Evolutionary conservation across 352 stramenopile species (phyloP).

Genomic region (Phytopythium sindhum): DNA sequence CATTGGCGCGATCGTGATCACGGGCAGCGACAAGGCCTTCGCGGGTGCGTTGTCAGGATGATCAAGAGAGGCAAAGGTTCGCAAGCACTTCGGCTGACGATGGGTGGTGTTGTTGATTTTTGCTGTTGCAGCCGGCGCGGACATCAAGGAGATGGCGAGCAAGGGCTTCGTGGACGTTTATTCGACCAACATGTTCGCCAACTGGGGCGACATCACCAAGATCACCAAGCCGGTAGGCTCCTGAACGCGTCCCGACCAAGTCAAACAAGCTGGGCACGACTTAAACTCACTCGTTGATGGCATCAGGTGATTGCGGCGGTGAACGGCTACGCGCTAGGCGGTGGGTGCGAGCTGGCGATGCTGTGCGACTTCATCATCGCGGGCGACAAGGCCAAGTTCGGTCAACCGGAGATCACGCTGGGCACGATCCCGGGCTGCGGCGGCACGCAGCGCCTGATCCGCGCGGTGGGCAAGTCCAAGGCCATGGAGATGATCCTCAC

Average conservation of each 20-base stretch:
- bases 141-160: conserved; percentile 97
- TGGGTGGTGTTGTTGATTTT: background rate
- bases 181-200: conserved; percentile 95
- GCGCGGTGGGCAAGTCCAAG: conserved; percentile 97
- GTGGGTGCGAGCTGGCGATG: conserved; percentile 98
- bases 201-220: conserved; percentile 96
- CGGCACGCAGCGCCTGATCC: conserved; percentile 96
- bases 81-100: background rate
- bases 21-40: conserved; percentile 96
- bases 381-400: conserved; percentile 96
- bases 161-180: conserved; percentile 94
- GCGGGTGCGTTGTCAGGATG: conserved; percentile 38
- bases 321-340: conserved; percentile 97
- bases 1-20: conserved; percentile 95
- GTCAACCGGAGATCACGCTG: conserved; percentile 98
- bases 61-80: background rate
- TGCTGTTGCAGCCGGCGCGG: conserved; percentile 74
- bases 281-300: background rate
- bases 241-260: no score
- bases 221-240: conserved; percentile 85
- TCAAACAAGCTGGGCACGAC: background rate
- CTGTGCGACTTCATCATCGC: conserved; percentile 99
- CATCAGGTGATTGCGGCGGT: conserved; percentile 92
- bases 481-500: conserved; percentile 99
- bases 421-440: conserved; percentile 97